Evolutionary conservation across 139 green algal genomes (phyloP), one percentile per base, ranked within the genome.

Genomic region (Chlorella sp.): DNA sequence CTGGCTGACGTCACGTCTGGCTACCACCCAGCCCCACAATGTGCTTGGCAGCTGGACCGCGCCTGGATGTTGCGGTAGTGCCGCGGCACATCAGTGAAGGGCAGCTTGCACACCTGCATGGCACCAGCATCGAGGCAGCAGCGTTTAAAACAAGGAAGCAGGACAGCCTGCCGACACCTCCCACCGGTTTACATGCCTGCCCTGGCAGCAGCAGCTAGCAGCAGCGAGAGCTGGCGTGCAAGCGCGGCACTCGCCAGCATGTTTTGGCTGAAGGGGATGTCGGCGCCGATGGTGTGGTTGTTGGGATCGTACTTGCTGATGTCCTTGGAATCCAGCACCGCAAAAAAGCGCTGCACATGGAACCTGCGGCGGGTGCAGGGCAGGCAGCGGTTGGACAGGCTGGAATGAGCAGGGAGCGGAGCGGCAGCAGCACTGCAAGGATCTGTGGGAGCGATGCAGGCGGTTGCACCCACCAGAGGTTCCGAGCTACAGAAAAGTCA

Each of bases 291-390:
- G 77, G 40, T 70, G 68, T 58, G 28, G 22, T 34, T 60, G 41
- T 48, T 36, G 16, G 51, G 51, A 24, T 60, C 51, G 38, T 81
- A 64, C 70, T 51, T 48, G 38, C 67, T 58, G 54, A 74, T 40
- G 38, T 86, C 54, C 0, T 41, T 43, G 16, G 41, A 13, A 24
- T 81, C 70, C 54, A 86, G 43, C 6, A 80, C 81, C 8, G 81
- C 81, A 58, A 72, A 86, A 41, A 81, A 86, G 34, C 81, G 81
- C 54, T 64, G 70, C 32, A 80, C 81, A 41, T 86, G 81, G 70
- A 70, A 73, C 81, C 81, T 86, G 51, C n/a, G n/a, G n/a, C n/a
- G n/a, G n/a, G n/a, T n/a, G n/a, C n/a, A n/a, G n/a, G n/a, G n/a
- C n/a, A n/a, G n/a, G 81, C 26, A 56, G 4, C 16, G 43, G 41